These are phyloP conservation scores for Arbutus unedo DNA, from an alignment of 148 eudicot species.

Conservation along the genomic window DNA sequence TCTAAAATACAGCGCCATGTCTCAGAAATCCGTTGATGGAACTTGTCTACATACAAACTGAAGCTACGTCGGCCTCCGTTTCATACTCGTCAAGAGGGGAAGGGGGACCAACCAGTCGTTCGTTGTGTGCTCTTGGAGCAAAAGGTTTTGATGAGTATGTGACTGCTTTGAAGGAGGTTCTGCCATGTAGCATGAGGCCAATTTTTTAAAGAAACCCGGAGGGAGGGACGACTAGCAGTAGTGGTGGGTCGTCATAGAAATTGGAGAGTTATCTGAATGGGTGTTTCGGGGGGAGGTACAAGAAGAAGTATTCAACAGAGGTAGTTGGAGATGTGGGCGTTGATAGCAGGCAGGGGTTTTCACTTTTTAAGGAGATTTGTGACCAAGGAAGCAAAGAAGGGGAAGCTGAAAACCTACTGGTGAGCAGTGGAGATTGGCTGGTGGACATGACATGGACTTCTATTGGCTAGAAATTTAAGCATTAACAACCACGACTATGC, in stretches of 20 bases:
- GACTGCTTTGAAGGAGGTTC: neutral
- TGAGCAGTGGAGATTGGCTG: neutral
- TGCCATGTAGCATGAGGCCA: neutral
- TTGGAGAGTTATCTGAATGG: neutral
- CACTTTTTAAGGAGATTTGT: neutral
- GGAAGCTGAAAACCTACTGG: neutral
- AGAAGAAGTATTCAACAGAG: neutral
- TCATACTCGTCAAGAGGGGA: neutral
- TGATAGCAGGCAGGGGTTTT: conserved; percentile 1
- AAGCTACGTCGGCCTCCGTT: neutral
- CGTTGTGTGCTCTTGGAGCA: neutral
- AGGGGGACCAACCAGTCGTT: neutral
- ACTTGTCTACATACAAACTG: neutral
- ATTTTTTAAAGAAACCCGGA: neutral
- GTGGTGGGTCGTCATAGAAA: neutral
- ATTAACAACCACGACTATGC: neutral
- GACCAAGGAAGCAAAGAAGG: neutral
- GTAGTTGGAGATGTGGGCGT: neutral
- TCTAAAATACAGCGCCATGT: neutral
- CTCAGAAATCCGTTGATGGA: neutral
- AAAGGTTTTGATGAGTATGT: neutral
- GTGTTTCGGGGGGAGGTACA: neutral
- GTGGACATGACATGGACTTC: neutral
- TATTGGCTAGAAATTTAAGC: neutral
- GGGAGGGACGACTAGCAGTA: neutral